These are phyloP conservation scores for Kurtzmaniella quercitrusa DNA, from an alignment of 1,139 yeast genomes.

Conservation along the genomic window DNA sequence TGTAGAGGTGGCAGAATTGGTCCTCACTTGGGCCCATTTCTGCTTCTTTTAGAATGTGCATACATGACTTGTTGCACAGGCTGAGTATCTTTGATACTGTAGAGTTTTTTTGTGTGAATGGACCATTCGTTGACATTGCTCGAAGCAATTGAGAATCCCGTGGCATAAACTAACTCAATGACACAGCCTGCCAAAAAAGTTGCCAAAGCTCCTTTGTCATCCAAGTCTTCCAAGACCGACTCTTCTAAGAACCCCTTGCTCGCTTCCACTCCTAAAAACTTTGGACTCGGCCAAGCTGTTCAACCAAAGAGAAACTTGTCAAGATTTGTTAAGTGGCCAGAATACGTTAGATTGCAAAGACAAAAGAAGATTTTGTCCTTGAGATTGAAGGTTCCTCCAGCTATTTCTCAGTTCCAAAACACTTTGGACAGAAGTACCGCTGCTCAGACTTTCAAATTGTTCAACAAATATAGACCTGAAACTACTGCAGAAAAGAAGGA, in stretches of 20 bases:
- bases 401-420: conserved; percentile 92
- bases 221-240: conserved; percentile 27
- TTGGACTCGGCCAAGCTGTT: conserved; percentile 39
- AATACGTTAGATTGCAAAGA: conserved; percentile 78
- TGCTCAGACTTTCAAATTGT: conserved; percentile 90
- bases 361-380: conserved; percentile 92
- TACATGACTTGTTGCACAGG: conserved; percentile 44
- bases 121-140: conserved; percentile 24
- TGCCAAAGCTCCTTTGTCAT: conserved; percentile 48
- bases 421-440: conserved; percentile 98
- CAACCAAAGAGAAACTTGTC: conserved; percentile 53
- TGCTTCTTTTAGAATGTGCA: conserved; percentile 19
- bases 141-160: conserved; percentile 20
- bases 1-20: conserved; percentile 1
- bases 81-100: conserved; percentile 45
- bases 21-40: no score
- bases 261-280: conserved; percentile 38
- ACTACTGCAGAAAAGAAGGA: conserved; percentile 96
- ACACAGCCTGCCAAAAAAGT: conserved; percentile 57
- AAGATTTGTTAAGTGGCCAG: conserved; percentile 98
- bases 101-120: conserved; percentile 28
- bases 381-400: conserved; percentile 98
- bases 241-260: conserved; percentile 36
- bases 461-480: conserved; percentile 99
- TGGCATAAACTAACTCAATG: conserved; percentile 48